These are phyloP conservation scores for Musa troglodytarum DNA, from an alignment of 176 grass and related monocot species.

Conservation along the genomic window DNA sequence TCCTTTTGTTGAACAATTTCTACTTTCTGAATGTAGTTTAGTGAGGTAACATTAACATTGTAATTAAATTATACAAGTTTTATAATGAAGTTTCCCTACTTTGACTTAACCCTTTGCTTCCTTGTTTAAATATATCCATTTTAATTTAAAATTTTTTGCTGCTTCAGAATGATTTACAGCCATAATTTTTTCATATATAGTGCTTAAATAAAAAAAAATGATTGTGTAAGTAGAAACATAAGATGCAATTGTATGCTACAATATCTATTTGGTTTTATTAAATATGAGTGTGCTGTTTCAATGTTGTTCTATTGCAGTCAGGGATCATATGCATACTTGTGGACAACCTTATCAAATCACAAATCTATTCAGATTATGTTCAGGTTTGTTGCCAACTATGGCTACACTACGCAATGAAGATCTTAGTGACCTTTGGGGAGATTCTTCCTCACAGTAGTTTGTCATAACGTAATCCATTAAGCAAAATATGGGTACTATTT, in stretches of 20 bases:
- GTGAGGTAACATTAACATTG: too few species aligned
- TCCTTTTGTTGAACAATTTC: too few species aligned
- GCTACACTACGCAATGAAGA: not conserved
- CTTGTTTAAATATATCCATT: not conserved
- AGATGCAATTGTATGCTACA: not conserved
- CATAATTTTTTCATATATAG: not conserved
- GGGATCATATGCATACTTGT: slow-evolving; percentile 52
- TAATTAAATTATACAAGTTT: too few species aligned
- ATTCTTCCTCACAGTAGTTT: not conserved
- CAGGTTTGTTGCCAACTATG: slow-evolving; percentile 40
- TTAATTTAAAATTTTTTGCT: not conserved
- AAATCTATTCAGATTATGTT: slow-evolving; percentile 85
- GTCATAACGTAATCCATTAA: not conserved
- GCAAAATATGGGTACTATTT: not conserved
- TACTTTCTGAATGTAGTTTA: too few species aligned
- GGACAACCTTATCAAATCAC: slow-evolving; percentile 64
- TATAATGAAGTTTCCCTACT: not conserved
- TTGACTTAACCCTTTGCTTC: not conserved
- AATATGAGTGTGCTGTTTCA: not conserved
- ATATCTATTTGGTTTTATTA: not conserved
- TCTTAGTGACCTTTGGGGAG: too few species aligned
- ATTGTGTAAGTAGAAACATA: not conserved
- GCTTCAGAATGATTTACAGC: not conserved
- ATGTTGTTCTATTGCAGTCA: slow-evolving; percentile 23
- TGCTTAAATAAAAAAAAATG: not conserved